Evolutionary conservation across 2,329 filamentous ascomycete genomes (phyloP).

Genomic region (Xylaria sp.): DNA sequence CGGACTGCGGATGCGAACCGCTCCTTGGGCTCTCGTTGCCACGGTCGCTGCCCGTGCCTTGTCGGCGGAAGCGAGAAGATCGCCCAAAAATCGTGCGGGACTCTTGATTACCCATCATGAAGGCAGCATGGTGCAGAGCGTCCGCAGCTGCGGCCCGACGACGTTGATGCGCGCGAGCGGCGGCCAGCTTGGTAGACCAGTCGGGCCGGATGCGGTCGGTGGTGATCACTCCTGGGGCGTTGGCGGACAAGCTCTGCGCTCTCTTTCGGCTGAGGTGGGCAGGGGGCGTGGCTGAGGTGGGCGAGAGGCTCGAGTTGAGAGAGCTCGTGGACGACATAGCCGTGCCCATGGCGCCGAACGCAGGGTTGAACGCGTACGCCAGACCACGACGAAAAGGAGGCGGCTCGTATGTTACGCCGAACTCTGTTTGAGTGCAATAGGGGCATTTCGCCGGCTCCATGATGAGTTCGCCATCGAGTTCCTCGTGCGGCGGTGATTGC

Average conservation of each 20-base stretch:
- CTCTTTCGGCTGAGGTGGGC: constrained; percentile 47
- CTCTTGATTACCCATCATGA: constrained; percentile 73
- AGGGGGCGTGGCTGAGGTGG: constrained; percentile 40
- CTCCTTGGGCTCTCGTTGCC: constrained; percentile 37
- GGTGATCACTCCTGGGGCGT: constrained; percentile 82
- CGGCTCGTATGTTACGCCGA: constrained; percentile 91
- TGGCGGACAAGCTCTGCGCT: constrained; percentile 73
- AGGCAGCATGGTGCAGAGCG: constrained; percentile 91
- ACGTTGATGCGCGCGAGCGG: constrained; percentile 82
- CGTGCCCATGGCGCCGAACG: constrained; percentile 57
- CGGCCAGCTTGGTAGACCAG: constrained; percentile 86
- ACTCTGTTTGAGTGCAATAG: constrained; percentile 93
- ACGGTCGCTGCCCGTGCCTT: constrained; percentile 44
- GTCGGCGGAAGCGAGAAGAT: constrained; percentile 59
- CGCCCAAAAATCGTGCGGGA: constrained; percentile 56
- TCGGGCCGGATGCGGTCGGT: constrained; percentile 92
- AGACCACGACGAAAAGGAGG: constrained; percentile 88
- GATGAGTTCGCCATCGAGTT: constrained; percentile 68
- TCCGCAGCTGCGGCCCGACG: constrained; percentile 90
- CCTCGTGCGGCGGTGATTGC: constrained; percentile 45
- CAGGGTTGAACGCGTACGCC: constrained; percentile 61
- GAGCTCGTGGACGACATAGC: constrained; percentile 89
- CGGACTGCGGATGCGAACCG: constrained; percentile 17
- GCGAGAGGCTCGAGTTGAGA: constrained; percentile 61
- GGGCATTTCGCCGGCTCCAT: constrained; percentile 92